Conservation (phyloP, 257 asterid species). For the Solanum neorickii region DNA sequence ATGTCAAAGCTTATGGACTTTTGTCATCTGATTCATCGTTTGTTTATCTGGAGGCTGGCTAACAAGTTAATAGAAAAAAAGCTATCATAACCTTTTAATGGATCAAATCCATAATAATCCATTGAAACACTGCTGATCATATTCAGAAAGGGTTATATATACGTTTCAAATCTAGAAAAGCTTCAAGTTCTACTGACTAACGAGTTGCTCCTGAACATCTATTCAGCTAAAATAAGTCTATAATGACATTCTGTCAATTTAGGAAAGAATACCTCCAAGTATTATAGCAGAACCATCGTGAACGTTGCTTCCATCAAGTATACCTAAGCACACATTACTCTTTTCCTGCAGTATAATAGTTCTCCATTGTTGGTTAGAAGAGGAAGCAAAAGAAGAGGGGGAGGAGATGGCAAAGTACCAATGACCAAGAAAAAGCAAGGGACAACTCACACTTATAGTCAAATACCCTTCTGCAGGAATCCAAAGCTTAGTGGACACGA, state of each 20-base stretch:
- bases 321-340: constrained; percentile 68
- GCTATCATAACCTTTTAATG: not conserved
- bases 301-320: constrained; percentile 50
- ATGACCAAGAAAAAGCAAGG: not conserved
- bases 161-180: not conserved
- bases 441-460: constrained; percentile 35
- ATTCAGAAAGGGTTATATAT: not conserved
- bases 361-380: not conserved
- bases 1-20: not conserved
- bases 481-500: constrained; percentile 37
- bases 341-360: constrained; percentile 26
- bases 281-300: constrained; percentile 47
- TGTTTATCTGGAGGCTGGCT: not conserved
- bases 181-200: not conserved
- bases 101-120: not conserved
- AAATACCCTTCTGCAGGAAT: constrained; percentile 71
- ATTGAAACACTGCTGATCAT: not conserved
- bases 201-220: not conserved
- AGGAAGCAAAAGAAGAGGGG: not conserved
- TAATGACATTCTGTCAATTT: not conserved
- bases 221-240: not conserved
- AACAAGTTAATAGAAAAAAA: not conserved
- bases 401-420: not conserved
- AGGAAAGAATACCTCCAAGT: constrained; percentile 50
- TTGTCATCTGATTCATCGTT: not conserved